Conservation (phyloP, 2,329 filamentous ascomycete species). For the Tricladium varicosporioides region DNA sequence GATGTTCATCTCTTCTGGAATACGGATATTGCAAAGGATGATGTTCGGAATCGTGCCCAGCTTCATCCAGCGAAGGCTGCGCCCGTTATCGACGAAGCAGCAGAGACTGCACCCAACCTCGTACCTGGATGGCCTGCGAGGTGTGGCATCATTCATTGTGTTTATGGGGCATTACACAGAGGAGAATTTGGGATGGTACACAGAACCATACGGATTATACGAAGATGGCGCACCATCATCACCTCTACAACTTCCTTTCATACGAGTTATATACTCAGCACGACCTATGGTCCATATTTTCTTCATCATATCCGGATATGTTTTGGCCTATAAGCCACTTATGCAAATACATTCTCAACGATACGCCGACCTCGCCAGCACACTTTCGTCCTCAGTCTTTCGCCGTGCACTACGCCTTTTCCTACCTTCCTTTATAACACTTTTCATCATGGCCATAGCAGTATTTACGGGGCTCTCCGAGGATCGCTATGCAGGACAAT, state of each 20-base stretch:
- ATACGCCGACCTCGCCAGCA: conserved; percentile 37
- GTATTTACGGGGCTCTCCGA: conserved; percentile 46
- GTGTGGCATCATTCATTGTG: conserved; percentile 47
- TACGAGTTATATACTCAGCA: conserved; percentile 44
- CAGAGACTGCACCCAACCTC: conserved; percentile 35
- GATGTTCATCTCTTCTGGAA: conserved; percentile 40
- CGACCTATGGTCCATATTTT: conserved; percentile 50
- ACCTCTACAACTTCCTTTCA: conserved; percentile 44
- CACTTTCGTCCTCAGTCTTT: conserved; percentile 46
- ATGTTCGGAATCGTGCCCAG: conserved; percentile 33
- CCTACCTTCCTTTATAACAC: conserved; percentile 43
- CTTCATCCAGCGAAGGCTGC: conserved; percentile 34
- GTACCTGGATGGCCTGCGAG: conserved; percentile 50
- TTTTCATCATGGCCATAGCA: conserved; percentile 43
- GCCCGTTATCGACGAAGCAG: conserved; percentile 25
- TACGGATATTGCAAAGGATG: conserved; percentile 22
- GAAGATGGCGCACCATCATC: conserved; percentile 36
- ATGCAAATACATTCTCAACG: conserved; percentile 40
- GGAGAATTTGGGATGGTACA: conserved; percentile 40
- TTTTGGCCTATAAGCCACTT: conserved; percentile 44
- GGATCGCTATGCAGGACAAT: conserved; percentile 40
- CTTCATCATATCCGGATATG: conserved; percentile 51
- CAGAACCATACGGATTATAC: conserved; percentile 32
- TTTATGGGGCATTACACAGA: conserved; percentile 46
- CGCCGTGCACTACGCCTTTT: conserved; percentile 47